Evolutionary conservation across 176 grass and related monocot species (phyloP), one percentile per base, ranked within the genome.

Genomic region (Eragrostis curvula): DNA sequence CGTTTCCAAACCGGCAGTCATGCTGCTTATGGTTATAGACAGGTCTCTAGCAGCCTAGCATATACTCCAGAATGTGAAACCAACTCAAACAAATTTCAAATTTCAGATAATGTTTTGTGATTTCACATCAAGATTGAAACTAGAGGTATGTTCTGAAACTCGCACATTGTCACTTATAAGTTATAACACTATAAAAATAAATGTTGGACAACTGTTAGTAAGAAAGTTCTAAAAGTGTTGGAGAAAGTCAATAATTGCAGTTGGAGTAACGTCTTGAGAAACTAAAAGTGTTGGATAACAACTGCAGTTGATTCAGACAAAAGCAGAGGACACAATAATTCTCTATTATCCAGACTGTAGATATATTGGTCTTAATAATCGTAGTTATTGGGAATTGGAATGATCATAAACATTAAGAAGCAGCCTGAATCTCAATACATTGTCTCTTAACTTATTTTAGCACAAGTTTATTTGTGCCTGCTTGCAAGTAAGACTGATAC

Each of bases 11-110:
- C 69, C 29, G 63, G 4, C 25, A 53, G 45, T 10, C 56, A 78
- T 39, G n/a, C 20, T 10, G 17, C 57, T 71, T 82, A 82, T 52
- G 42, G 47, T 71, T 82, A 82, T 52, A 27, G 47, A 71, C 12
- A 49, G 3, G 30, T 13, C 49, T 27, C 39, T 17, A 29, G 2
- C 49, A 57, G 20, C 28, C 32, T 36, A 36, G 32, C 32, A 36
- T 36, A 4, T 36, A 36, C 32, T 36, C 32, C 32, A 36, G 32
- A 36, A 63, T 9, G 8, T 18, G 46, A 74, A 51, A n/a, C 21
- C 20, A 50, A 3, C 17, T 13, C 70, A 66, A 51, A 52, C 43
- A 65, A 64, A 28, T 27, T 50, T 44, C 0, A 12, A 14, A 11
- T 78, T 46, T 20, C 27, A 61, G 10, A 49, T 41, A 4, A 48